Base-by-base conservation (phyloP, 306 rosid genomes). In the Chamaecrista fasciculata region DNA sequence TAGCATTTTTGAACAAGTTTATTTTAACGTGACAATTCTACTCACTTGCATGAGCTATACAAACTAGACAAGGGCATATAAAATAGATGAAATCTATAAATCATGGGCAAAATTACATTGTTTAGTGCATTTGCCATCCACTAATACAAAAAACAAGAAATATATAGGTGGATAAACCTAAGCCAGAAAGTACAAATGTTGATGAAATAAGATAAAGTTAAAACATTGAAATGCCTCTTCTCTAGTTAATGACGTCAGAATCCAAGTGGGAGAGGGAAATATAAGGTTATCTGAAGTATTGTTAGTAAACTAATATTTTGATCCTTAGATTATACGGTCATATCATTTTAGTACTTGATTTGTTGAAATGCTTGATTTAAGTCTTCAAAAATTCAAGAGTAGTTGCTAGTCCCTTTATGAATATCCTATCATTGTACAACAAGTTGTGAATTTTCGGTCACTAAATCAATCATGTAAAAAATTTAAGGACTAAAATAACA, bases 261-360 rank as follows among this genome's bases (percentile, higher is more conserved):
- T 60, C 52, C 42, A 11, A 58, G 42, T 24, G 62, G 36, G 25
- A 11, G 48, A 60, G 28, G 47, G 43, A 39, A 69, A 68, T 50
- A 48, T 20, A 50, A 19, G 49, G 50, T 62, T 43, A 69, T 61
- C 55, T 43, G 64, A 15, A n/a, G 47, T 10, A 19, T 21, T 46
- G 57, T 7, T n/a, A n/a, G n/a, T n/a, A n/a, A n/a, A n/a, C n/a
- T n/a, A n/a, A n/a, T n/a, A n/a, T n/a, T n/a, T n/a, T n/a, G n/a
- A n/a, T n/a, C n/a, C n/a, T n/a, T n/a, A n/a, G n/a, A n/a, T n/a
- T n/a, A n/a, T n/a, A n/a, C n/a, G n/a, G n/a, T n/a, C n/a, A n/a
- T n/a, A n/a, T n/a, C n/a, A n/a, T n/a, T n/a, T n/a, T n/a, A n/a
- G n/a, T n/a, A n/a, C n/a, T n/a, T n/a, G n/a, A n/a, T n/a, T n/a